Evolutionary conservation across 257 asterid species (phyloP).

Genomic region (Euphrasia confusa): DNA sequence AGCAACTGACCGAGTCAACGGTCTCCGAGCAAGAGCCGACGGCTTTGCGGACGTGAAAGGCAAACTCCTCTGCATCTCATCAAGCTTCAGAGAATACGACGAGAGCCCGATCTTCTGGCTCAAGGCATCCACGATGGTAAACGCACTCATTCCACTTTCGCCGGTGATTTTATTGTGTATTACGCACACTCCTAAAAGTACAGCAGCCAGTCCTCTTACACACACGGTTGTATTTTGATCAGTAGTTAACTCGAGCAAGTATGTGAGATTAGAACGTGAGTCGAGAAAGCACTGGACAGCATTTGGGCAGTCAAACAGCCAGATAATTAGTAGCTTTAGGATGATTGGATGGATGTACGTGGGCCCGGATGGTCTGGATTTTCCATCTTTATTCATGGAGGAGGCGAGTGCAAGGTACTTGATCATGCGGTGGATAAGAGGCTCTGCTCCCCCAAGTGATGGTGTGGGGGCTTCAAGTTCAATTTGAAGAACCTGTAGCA

Average conservation of each 20-base stretch:
- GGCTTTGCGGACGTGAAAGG: conserved; percentile 69
- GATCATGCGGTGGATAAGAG: conserved; percentile 83
- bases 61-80: conserved; percentile 69
- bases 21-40: conserved; percentile 41
- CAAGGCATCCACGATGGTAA: conserved; percentile 66
- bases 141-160: conserved; percentile 48
- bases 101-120: conserved; percentile 83
- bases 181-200: conserved; percentile 71
- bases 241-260: conserved; percentile 70
- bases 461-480: conserved; percentile 70
- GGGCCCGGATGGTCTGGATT: conserved; percentile 36
- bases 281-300: conserved; percentile 84
- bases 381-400: conserved; percentile 70
- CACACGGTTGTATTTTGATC: conserved; percentile 50
- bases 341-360: conserved; percentile 63
- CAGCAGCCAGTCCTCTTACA: conserved; percentile 75
- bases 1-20: conserved; percentile 72
- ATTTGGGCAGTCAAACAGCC: conserved; percentile 80
- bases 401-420: conserved; percentile 86
- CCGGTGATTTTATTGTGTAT: conserved; percentile 49
- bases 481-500: conserved; percentile 70
- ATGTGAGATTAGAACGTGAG: conserved; percentile 83
- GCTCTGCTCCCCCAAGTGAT: conserved; percentile 74
- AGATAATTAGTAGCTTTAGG: conserved; percentile 66
- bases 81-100: conserved; percentile 63